phyloP scores from a whole-genome alignment of 257 asterid species.

The Nemophila menziesii region DNA sequence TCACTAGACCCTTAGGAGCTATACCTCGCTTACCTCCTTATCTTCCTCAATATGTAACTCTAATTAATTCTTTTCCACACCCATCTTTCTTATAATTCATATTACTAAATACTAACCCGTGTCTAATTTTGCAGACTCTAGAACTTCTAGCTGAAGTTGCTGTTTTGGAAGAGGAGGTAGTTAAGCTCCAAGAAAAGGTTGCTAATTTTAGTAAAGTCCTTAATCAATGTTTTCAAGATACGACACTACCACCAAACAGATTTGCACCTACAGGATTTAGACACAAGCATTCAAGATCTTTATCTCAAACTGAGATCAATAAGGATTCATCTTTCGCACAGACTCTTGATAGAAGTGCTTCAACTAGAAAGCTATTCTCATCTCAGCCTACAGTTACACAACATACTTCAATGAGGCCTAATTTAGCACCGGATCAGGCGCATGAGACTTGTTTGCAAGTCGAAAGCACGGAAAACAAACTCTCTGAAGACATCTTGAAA shows the following conservation, averaged over 20 bases:
- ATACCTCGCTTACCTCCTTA: slow-evolving; percentile 90
- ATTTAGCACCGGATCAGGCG: slow-evolving; percentile 31
- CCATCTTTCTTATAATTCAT: background rate
- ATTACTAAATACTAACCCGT: slow-evolving; percentile 1
- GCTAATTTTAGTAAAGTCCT: slow-evolving; percentile 61
- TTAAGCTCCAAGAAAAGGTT: slow-evolving; percentile 62
- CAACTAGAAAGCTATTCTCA: slow-evolving; percentile 28
- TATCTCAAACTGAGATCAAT: slow-evolving; percentile 41
- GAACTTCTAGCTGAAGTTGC: slow-evolving; percentile 98
- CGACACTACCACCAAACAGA: slow-evolving; percentile 13
- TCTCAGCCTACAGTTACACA: slow-evolving; percentile 13
- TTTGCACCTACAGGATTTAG: slow-evolving; percentile 10
- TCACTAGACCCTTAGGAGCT: slow-evolving; percentile 72
- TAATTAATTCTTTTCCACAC: slow-evolving; percentile 6
- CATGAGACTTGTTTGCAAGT: slow-evolving; percentile 40
- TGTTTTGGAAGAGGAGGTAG: slow-evolving; percentile 88
- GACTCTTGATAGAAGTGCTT: slow-evolving; percentile 33
- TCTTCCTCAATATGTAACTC: slow-evolving; percentile 81
- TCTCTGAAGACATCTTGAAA: slow-evolving; percentile 56
- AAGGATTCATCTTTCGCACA: slow-evolving; percentile 19
- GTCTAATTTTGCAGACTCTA: slow-evolving; percentile 34
- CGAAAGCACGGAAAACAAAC: slow-evolving; percentile 42
- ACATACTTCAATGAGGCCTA: slow-evolving; percentile 12
- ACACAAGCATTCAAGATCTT: slow-evolving; percentile 49
- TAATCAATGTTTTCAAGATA: slow-evolving; percentile 45